Conservation (phyloP, 208 protist genomes). For the Angomonas ambiguus region DNA sequence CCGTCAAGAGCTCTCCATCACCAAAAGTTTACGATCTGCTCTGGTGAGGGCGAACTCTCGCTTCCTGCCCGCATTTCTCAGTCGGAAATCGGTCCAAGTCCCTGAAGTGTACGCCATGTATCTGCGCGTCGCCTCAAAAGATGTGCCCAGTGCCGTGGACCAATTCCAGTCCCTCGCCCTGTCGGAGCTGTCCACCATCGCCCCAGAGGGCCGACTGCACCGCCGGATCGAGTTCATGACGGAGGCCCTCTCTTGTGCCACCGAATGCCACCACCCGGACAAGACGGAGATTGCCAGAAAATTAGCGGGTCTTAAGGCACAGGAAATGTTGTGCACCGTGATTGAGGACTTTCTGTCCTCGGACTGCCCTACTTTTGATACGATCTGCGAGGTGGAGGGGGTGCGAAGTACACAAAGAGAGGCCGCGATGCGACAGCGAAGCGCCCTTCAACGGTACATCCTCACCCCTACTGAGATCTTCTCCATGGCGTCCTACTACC, state of each 20-base stretch:
- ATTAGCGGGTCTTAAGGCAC: conserved; percentile 59
- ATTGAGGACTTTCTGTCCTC: conserved; percentile 62
- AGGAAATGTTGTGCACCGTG: conserved; percentile 60
- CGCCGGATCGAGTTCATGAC: conserved; percentile 63
- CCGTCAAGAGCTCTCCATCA: conserved; percentile 48
- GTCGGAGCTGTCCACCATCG: conserved; percentile 44
- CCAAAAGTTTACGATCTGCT: conserved; percentile 56
- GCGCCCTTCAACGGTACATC: conserved; percentile 52
- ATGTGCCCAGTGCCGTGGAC: conserved; percentile 68
- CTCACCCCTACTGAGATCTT: conserved; percentile 52
- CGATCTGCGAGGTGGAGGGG: conserved; percentile 30
- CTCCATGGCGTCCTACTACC: conserved; percentile 73
- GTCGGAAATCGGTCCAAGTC: conserved; percentile 44
- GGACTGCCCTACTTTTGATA: conserved; percentile 40
- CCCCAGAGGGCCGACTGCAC: conserved; percentile 60
- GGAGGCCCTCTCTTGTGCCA: conserved; percentile 70
- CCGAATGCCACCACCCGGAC: conserved; percentile 61
- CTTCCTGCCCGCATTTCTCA: conserved; percentile 68
- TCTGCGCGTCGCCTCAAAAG: conserved; percentile 51
- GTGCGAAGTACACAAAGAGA: conserved; percentile 55
- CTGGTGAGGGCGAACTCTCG: conserved; percentile 57
- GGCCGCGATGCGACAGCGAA: conserved; percentile 57
- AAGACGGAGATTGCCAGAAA: conserved; percentile 56
- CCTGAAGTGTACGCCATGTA: conserved; percentile 80
- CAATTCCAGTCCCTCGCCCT: conserved; percentile 67